Conservation (phyloP, 441 rosid genomes). For the Mallotus japonicus region DNA sequence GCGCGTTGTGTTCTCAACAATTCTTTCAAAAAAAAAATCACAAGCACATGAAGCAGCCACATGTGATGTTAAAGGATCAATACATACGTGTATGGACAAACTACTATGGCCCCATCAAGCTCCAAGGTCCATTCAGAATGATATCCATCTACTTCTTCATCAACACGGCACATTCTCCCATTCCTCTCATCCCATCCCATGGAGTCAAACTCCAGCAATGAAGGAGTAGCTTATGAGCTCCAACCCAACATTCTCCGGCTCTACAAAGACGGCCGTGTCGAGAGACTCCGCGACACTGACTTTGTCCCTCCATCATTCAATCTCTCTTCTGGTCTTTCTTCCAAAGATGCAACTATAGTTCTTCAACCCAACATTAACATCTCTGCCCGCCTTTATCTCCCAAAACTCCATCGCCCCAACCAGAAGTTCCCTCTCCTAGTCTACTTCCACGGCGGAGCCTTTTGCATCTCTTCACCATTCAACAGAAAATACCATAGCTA, state of each 20-base stretch:
- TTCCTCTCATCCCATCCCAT: not conserved
- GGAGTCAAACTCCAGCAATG: conserved; percentile 15
- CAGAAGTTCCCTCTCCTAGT: conserved; percentile 38
- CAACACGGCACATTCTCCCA: not conserved
- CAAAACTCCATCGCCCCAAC: conserved; percentile 19
- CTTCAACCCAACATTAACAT: conserved; percentile 30
- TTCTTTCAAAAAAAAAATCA: too few relatives aligned
- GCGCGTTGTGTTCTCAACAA: too few relatives aligned
- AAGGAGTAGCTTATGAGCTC: conserved; percentile 30
- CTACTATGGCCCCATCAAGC: too few relatives aligned
- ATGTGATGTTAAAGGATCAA: not conserved
- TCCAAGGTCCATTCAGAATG: not conserved
- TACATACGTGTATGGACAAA: not conserved
- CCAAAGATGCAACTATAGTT: conserved; percentile 36
- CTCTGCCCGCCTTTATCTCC: conserved; percentile 45
- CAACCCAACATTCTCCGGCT: conserved; percentile 25
- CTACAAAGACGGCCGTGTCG: conserved; percentile 37
- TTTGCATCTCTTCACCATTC: conserved; percentile 35
- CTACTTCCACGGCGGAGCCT: conserved; percentile 53
- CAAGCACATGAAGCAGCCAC: not conserved
- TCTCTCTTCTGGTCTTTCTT: conserved; percentile 28
- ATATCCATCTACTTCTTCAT: not conserved
- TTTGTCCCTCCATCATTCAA: conserved; percentile 34
- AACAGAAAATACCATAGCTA: conserved; percentile 22
- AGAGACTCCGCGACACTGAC: conserved; percentile 29